Percentiles rank a stretch among this genome's conserved stretches.
phyloP scores from a whole-genome alignment of 352 stramenopile species.

The Pythium volutum region DNA sequence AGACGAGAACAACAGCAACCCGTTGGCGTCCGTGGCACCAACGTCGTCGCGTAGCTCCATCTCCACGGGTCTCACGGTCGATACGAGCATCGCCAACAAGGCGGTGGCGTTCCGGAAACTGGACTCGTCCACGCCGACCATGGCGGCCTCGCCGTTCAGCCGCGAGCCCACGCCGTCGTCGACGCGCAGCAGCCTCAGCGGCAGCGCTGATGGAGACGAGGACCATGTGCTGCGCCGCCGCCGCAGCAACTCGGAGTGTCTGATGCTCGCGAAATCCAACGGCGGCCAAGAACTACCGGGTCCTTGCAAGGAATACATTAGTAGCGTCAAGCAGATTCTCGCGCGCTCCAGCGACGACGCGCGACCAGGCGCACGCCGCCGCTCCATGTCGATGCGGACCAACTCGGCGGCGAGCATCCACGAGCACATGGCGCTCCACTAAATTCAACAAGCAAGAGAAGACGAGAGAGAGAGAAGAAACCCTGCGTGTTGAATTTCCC shows the following conservation, averaged over 20 bases:
- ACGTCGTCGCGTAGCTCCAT: conserved; percentile 1
- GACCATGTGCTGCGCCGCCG: conserved; percentile 41
- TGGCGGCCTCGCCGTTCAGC: conserved; percentile 9
- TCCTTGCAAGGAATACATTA: conserved; percentile 83
- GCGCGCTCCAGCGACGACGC: conserved; percentile 47
- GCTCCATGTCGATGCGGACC: conserved; percentile 58
- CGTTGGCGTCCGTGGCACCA: conserved; percentile 13
- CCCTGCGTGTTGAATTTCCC: background rate
- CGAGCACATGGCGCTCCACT: conserved; percentile 18
- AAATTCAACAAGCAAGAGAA: background rate
- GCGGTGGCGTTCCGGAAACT: conserved; percentile 21
- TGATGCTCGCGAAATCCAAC: conserved; percentile 65
- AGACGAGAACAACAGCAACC: conserved; percentile 21
- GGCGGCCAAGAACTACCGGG: conserved; percentile 48
- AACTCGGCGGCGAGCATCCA: conserved; percentile 42
- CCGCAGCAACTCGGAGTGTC: conserved; percentile 77
- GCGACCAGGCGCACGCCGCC: conserved; percentile 42
- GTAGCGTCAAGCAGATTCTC: conserved; percentile 81
- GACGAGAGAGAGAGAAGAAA: background rate
- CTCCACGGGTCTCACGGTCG: conserved; percentile 29
- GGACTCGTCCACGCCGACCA: conserved; percentile 15
- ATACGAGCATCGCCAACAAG: conserved; percentile 46
- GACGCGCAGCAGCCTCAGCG: conserved; percentile 14
- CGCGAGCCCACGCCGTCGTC: conserved; percentile 27
- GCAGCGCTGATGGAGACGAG: conserved; percentile 22